Evolutionary conservation across 305 asterid species (phyloP).

Genomic region (Striga hermonthica): DNA sequence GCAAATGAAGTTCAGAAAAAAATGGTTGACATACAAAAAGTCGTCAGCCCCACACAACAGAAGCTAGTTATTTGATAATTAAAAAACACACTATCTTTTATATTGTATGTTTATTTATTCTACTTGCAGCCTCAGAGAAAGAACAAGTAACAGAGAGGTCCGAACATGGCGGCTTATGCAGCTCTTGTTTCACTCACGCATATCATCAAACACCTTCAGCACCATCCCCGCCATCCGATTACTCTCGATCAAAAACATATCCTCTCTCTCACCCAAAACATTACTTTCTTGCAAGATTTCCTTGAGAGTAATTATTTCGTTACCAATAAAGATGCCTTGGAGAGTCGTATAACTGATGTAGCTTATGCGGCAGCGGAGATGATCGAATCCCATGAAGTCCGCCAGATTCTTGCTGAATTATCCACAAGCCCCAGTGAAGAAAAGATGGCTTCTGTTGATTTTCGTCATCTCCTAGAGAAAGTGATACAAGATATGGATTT

Average conservation of each 20-base stretch:
- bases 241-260: constrained; percentile 15
- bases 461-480: neutral
- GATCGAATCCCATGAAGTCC: neutral
- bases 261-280: constrained; percentile 15
- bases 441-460: neutral
- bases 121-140: too few species aligned
- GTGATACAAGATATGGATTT: neutral
- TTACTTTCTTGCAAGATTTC: constrained; percentile 28
- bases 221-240: constrained; percentile 31
- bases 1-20: too few species aligned
- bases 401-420: neutral
- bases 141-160: too few species aligned
- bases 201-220: constrained; percentile 21
- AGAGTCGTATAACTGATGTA: neutral
- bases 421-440: neutral
- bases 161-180: constrained; percentile 39
- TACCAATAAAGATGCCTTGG: neutral
- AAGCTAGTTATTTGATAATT: too few species aligned
- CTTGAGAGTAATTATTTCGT: constrained; percentile 1
- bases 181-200: constrained; percentile 33
- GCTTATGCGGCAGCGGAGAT: neutral
- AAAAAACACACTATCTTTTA: too few species aligned
- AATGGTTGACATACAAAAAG: too few species aligned
- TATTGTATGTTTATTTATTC: neutral
- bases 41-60: too few species aligned